phyloP scores from a whole-genome alignment of 768 basidiomycete genomes.

The Saitozyma sp. region DNA sequence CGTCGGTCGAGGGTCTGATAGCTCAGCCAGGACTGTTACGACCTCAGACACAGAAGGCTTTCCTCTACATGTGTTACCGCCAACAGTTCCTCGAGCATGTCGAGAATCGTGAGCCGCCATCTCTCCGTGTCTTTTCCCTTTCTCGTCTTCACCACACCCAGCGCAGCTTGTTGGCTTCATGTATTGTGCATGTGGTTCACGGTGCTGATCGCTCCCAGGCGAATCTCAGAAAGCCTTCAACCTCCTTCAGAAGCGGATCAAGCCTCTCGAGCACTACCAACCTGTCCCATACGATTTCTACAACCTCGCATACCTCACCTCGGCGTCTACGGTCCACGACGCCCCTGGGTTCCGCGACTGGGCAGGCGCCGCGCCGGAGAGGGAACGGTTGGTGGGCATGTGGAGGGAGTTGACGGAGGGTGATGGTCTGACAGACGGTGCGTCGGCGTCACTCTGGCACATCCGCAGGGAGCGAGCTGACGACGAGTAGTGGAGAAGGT shows the following conservation, averaged over 20 bases:
- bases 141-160: neutral
- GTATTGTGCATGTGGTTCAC: neutral
- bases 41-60: constrained; percentile 44
- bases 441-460: constrained; percentile 2
- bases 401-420: constrained; percentile 40
- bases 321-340: constrained; percentile 48
- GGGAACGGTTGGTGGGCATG: constrained; percentile 42
- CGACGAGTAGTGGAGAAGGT: neutral
- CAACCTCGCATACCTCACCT: constrained; percentile 50
- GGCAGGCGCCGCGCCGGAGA: constrained; percentile 44
- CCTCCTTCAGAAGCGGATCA: constrained; percentile 47
- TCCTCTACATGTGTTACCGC: constrained; percentile 47
- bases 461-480: neutral
- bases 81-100: constrained; percentile 51
- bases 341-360: constrained; percentile 46
- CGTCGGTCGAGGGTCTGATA: constrained; percentile 37
- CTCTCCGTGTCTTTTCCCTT: neutral
- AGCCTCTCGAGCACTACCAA: constrained; percentile 52
- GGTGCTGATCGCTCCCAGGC: constrained; percentile 10
- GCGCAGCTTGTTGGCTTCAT: neutral
- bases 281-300: constrained; percentile 50
- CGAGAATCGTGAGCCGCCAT: constrained; percentile 40
- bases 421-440: constrained; percentile 11
- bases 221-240: constrained; percentile 51
- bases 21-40: constrained; percentile 31